Conservation (phyloP, 495 filamentous ascomycete species). For the Trypethelium eluteriae region DNA sequence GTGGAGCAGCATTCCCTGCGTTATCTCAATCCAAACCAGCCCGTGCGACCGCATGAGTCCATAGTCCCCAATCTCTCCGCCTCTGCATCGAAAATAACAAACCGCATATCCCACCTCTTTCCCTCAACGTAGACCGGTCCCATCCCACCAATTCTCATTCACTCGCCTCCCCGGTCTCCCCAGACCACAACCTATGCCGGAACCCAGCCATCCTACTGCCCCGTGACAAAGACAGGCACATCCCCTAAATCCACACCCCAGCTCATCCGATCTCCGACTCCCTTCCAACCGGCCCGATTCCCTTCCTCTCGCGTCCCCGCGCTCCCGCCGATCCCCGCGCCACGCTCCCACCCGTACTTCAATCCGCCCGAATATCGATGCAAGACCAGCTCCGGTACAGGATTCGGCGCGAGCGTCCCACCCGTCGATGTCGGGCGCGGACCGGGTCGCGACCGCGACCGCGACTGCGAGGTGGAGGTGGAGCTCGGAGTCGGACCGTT, state of each 20-base stretch:
- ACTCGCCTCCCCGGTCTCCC: not conserved
- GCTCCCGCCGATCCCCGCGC: slow-evolving; percentile 35
- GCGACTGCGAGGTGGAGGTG: slow-evolving; percentile 8
- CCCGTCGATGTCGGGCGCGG: slow-evolving; percentile 15
- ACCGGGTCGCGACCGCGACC: not conserved
- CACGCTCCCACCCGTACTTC: slow-evolving; percentile 40
- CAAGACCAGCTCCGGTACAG: slow-evolving; percentile 1
- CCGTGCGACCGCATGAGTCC: not conserved
- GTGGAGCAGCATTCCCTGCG: too few species aligned
- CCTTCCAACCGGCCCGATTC: slow-evolving; percentile 35
- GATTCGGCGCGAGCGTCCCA: not conserved
- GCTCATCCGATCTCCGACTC: slow-evolving; percentile 16
- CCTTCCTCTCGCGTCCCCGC: slow-evolving; percentile 37
- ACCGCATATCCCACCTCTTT: not conserved
- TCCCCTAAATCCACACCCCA: slow-evolving; percentile 39
- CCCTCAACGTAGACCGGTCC: not conserved
- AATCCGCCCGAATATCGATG: slow-evolving; percentile 41
- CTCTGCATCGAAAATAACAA: slow-evolving; percentile 5
- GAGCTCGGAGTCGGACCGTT: slow-evolving; percentile 12
- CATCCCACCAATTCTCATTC: not conserved
- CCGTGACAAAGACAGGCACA: slow-evolving; percentile 34
- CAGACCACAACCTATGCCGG: not conserved
- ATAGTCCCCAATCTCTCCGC: not conserved
- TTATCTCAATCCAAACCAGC: not conserved
- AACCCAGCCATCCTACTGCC: slow-evolving; percentile 1